phyloP scores from a whole-genome alignment of 192 early-diverging fungal genomes.

The Backusella parvicylindrica region DNA sequence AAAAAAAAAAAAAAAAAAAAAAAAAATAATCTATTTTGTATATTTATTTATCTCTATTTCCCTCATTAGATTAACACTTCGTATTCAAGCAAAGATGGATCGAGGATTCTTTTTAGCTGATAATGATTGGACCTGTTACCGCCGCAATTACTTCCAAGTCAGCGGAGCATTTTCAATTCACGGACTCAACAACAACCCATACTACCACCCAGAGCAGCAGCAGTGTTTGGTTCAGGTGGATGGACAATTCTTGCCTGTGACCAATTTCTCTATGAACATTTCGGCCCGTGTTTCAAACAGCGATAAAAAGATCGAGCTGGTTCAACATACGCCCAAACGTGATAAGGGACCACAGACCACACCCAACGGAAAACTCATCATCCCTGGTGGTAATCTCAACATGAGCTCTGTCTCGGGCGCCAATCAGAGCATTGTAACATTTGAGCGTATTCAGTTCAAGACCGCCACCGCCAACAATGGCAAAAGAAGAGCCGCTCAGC shows the following conservation, averaged over 20 bases:
- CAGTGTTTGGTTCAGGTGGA: slow-evolving; percentile 67
- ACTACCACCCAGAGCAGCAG: slow-evolving; percentile 42
- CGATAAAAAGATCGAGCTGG: slow-evolving; percentile 75
- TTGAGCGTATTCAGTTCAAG: slow-evolving; percentile 96
- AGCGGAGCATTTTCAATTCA: slow-evolving; percentile 54
- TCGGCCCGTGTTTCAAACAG: slow-evolving; percentile 68
- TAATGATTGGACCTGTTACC: slow-evolving; percentile 91
- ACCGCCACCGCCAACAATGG: slow-evolving; percentile 95
- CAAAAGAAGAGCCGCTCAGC: slow-evolving; percentile 89
- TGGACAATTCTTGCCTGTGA: slow-evolving; percentile 49
- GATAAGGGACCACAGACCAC: slow-evolving; percentile 91
- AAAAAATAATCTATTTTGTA: not conserved
- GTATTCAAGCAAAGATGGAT: slow-evolving; percentile 79
- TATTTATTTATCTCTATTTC: not conserved
- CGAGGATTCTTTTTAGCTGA: slow-evolving; percentile 90
- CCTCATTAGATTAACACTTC: slow-evolving; percentile 13
- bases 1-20: too few species aligned
- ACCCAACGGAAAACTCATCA: slow-evolving; percentile 54
- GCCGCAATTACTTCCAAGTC: slow-evolving; percentile 92
- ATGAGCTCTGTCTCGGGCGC: slow-evolving; percentile 35
- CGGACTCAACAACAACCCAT: slow-evolving; percentile 17
- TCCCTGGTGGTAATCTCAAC: slow-evolving; percentile 58
- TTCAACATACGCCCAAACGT: slow-evolving; percentile 91
- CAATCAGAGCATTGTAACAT: slow-evolving; percentile 56
- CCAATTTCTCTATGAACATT: slow-evolving; percentile 73